Percentiles rank a stretch among this genome's conserved stretches.
These are phyloP conservation scores for Biscutella auriculata DNA, from an alignment of 441 rosid species.

Conservation along the genomic window DNA sequence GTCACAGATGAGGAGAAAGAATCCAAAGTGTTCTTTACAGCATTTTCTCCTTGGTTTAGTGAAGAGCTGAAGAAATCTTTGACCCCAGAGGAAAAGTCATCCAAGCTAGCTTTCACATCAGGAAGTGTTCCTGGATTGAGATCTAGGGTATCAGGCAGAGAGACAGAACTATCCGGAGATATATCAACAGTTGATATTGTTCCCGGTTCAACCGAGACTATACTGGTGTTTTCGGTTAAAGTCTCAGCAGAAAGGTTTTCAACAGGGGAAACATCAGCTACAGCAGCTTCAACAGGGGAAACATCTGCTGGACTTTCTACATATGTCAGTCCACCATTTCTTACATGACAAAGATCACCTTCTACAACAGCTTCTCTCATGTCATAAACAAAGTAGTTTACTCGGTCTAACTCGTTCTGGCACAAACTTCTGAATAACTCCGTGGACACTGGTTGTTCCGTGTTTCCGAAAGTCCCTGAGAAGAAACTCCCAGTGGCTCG, in stretches of 20 bases:
- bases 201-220: conserved; percentile 31
- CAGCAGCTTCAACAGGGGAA: conserved; percentile 23
- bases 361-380: conserved; percentile 27
- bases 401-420: conserved; percentile 21
- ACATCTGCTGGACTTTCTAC: conserved; percentile 28
- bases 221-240: conserved; percentile 26
- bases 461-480: conserved; percentile 26
- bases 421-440: conserved; percentile 13
- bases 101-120: conserved; percentile 32
- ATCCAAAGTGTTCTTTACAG: conserved; percentile 46
- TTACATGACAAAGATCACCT: neutral
- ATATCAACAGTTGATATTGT: conserved; percentile 21
- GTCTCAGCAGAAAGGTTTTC: conserved; percentile 33
- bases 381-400: conserved; percentile 27
- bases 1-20: conserved; percentile 42
- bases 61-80: conserved; percentile 41
- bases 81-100: conserved; percentile 35
- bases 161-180: conserved; percentile 29
- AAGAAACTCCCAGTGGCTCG: conserved; percentile 45
- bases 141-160: conserved; percentile 25
- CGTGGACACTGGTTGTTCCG: conserved; percentile 18
- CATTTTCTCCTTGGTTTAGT: conserved; percentile 40
- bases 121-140: conserved; percentile 28
- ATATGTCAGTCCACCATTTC: conserved; percentile 28
- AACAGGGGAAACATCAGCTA: conserved; percentile 22